Evolutionary conservation across 2,329 filamentous ascomycete genomes (phyloP), one percentile per base, ranked within the genome.

Genomic region (Alternaria viburni): DNA sequence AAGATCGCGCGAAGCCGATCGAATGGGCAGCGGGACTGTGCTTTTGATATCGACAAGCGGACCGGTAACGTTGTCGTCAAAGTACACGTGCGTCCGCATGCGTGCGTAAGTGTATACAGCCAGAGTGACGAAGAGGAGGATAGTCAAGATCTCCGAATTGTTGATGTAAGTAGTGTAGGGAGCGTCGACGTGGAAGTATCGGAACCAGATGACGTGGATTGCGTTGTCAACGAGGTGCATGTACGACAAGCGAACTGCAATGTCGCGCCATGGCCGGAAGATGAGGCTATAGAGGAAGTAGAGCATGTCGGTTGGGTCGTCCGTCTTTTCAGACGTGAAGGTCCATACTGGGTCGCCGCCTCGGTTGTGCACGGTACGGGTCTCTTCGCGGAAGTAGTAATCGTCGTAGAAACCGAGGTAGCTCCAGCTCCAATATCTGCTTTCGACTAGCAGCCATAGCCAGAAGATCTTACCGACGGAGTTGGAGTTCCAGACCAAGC

Each of bases 371-470:
- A 57, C 54, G 17, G 26, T 57, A 19, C 54, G 54, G 7, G 43
- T 57, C 3, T 11, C 17, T 26, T 57, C 44, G 8, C 30, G 5
- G 15, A 47, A 49, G 21, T 49, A 47, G 44, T 47, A 57, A 10
- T 57, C 44, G 25, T 47, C 44, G 44, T 57, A 49, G 6, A 57
- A 57, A 6, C 54, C 26, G 21, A 57, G 54, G 8, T 49, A 57
- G 3, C 19, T 57, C 54, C 44, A 57, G 13, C 17, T 47, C 26
- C 54, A 57, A 7, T 5, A 28, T 4, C 36, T 8, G 7, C 11
- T 13, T 5, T 55, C 23, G 12, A 55, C 36, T 36, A 55, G 13
- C 4, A 41, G 26, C 28, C 54, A 57, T 17, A 57, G 3, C 51
- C 51, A 54, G 36, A 15, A 8, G n/a, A 43, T 6, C 15, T 54